Percentiles rank a stretch among this genome's conserved stretches.
Conservation (phyloP, 257 asterid genomes). For the Hygrophila difformis region DNA sequence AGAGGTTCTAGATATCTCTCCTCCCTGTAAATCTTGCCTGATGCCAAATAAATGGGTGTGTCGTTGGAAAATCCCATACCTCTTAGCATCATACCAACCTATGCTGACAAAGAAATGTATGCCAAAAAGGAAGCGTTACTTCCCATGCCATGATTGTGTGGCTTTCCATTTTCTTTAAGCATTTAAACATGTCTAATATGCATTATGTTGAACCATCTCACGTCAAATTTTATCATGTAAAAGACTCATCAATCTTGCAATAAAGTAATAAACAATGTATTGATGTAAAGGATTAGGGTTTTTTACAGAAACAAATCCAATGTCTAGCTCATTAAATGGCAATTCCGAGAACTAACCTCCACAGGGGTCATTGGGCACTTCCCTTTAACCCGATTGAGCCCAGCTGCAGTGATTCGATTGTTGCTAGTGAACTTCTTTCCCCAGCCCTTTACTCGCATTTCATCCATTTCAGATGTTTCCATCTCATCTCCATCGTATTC, state of each 20-base stretch:
- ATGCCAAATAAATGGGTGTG: constrained; percentile 74
- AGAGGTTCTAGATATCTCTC: constrained; percentile 59
- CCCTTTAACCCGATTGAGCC: constrained; percentile 62
- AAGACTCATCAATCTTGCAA: too few species aligned
- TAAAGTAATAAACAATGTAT: too few species aligned
- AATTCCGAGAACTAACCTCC: constrained; percentile 51
- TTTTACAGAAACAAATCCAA: too few species aligned
- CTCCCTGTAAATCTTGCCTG: constrained; percentile 64
- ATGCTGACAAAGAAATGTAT: constrained; percentile 66
- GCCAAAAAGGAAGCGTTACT: constrained; percentile 26
- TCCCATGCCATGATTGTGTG: constrained; percentile 12
- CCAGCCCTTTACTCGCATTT: constrained; percentile 66
- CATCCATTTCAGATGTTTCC: constrained; percentile 63
- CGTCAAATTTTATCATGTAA: too few species aligned
- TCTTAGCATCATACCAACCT: constrained; percentile 94
- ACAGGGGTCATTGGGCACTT: constrained; percentile 92
- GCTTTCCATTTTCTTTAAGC: neutral
- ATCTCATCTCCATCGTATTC: constrained; percentile 57
- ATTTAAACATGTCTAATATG: too few species aligned
- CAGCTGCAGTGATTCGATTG: constrained; percentile 43
- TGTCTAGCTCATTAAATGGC: neutral
- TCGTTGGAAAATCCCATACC: constrained; percentile 85
- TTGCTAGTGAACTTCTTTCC: constrained; percentile 53
- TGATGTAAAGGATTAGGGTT: too few species aligned
- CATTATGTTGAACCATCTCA: neutral